phyloP scores from a whole-genome alignment of 768 basidiomycete species.

The Tephrocybe sp. region DNA sequence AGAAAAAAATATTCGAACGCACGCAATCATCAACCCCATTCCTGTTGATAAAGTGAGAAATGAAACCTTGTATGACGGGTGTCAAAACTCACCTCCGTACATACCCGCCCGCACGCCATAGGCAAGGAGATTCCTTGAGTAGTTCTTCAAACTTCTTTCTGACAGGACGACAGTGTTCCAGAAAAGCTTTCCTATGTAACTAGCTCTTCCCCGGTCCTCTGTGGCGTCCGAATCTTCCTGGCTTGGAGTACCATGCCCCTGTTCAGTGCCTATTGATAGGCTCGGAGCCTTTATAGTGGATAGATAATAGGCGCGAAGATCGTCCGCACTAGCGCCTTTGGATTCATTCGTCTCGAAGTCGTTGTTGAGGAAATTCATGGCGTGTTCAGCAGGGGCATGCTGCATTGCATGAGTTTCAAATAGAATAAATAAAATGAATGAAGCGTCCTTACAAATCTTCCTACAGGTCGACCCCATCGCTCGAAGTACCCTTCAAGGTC shows the following conservation, averaged over 20 bases:
- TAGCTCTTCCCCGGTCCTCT: slow-evolving; percentile 26
- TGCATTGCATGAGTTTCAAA: slow-evolving; percentile 21
- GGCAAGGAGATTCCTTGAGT: slow-evolving; percentile 53
- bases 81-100: slow-evolving; percentile 42
- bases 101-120: slow-evolving; percentile 58
- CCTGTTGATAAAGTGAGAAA: slow-evolving; percentile 21
- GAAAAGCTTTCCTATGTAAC: slow-evolving; percentile 28
- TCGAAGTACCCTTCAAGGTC: slow-evolving; percentile 40
- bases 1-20: slow-evolving; percentile 11
- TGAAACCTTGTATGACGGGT: neutral
- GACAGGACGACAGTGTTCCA: slow-evolving; percentile 48
- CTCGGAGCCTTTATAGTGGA: slow-evolving; percentile 15
- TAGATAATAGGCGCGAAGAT: slow-evolving; percentile 37
- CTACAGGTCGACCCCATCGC: slow-evolving; percentile 38
- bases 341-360: slow-evolving; percentile 35
- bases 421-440: neutral
- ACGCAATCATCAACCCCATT: slow-evolving; percentile 47
- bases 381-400: slow-evolving; percentile 59
- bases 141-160: slow-evolving; percentile 48
- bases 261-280: neutral
- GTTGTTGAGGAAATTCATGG: slow-evolving; percentile 55
- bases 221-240: neutral
- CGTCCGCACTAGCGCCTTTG: slow-evolving; percentile 18
- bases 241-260: slow-evolving; percentile 1
- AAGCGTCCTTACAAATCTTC: slow-evolving; percentile 28